These are phyloP conservation scores for Fusarium chlamydosporum DNA, from an alignment of 2,329 filamentous ascomycete genomes.

Conservation along the genomic window DNA sequence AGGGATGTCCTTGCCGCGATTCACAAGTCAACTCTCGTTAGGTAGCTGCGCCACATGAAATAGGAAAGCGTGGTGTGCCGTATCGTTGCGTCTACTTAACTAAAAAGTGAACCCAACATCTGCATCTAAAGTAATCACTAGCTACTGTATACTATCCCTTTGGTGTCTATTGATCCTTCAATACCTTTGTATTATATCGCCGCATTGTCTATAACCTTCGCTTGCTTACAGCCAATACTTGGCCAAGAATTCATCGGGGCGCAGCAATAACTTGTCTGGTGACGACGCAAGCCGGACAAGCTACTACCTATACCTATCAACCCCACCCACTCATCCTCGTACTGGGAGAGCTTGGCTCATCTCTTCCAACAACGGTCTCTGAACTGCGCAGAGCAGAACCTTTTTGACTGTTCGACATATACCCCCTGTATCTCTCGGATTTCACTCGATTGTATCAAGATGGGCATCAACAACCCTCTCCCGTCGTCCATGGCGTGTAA, in stretches of 20 bases:
- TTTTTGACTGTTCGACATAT: neutral
- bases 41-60: constrained; percentile 36
- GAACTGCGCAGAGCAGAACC: constrained; percentile 5
- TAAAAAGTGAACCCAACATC: constrained; percentile 16
- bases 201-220: constrained; percentile 6
- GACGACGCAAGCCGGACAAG: constrained; percentile 40
- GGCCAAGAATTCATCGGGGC: constrained; percentile 38
- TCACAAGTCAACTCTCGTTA: constrained; percentile 6
- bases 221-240: constrained; percentile 19
- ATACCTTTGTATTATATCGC: constrained; percentile 12
- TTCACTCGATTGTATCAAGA: constrained; percentile 49
- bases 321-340: constrained; percentile 39
- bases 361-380: constrained; percentile 28
- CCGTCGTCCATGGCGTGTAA: constrained; percentile 77
- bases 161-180: constrained; percentile 20
- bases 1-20: neutral
- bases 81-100: constrained; percentile 14
- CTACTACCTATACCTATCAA: constrained; percentile 29
- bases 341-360: constrained; percentile 37
- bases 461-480: constrained; percentile 77
- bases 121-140: constrained; percentile 1
- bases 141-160: constrained; percentile 6
- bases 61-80: constrained; percentile 12
- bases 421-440: neutral
- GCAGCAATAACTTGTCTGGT: constrained; percentile 40